A percentile compares a stretch with the other conserved stretches of the same genome.
Evolutionary conservation across 2,329 filamentous ascomycete genomes (phyloP).

Genomic region (Talaromyces islandicus): DNA sequence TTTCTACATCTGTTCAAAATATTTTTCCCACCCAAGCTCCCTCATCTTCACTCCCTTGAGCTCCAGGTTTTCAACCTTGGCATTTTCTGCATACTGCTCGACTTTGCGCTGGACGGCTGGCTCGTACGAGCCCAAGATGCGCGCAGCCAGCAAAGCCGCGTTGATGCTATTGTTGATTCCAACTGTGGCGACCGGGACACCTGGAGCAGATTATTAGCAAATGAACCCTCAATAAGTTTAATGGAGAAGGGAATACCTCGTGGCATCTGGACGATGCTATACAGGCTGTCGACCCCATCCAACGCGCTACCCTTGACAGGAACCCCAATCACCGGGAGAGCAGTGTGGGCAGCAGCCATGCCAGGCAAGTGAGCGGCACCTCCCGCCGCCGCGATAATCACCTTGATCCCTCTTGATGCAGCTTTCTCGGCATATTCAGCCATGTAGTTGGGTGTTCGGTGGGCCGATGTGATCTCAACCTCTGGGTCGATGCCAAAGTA

Average conservation of each 20-base stretch:
- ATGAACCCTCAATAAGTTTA: not conserved
- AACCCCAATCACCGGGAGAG: constrained; percentile 70
- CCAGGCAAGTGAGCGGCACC: constrained; percentile 69
- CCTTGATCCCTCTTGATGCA: constrained; percentile 59
- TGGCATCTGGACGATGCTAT: constrained; percentile 75
- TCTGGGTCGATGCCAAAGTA: constrained; percentile 38
- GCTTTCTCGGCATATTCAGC: constrained; percentile 59
- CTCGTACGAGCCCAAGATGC: constrained; percentile 56
- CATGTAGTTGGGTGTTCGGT: constrained; percentile 68
- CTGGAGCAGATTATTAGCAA: constrained; percentile 29
- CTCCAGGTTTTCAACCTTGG: constrained; percentile 37
- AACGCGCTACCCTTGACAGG: constrained; percentile 68
- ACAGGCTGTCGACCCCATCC: constrained; percentile 65
- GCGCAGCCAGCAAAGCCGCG: constrained; percentile 64
- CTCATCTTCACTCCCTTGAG: constrained; percentile 38
- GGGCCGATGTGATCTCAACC: constrained; percentile 47
- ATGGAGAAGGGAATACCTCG: constrained; percentile 37
- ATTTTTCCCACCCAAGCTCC: constrained; percentile 39
- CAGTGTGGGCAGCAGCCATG: constrained; percentile 67
- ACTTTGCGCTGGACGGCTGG: constrained; percentile 35
- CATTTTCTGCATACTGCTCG: constrained; percentile 37
- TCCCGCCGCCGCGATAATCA: constrained; percentile 70
- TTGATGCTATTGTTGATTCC: constrained; percentile 78
- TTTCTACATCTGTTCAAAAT: constrained; percentile 37
- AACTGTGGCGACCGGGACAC: constrained; percentile 68